Base-by-base conservation (phyloP, 331 rosid species). In the Spiraea crenata region DNA sequence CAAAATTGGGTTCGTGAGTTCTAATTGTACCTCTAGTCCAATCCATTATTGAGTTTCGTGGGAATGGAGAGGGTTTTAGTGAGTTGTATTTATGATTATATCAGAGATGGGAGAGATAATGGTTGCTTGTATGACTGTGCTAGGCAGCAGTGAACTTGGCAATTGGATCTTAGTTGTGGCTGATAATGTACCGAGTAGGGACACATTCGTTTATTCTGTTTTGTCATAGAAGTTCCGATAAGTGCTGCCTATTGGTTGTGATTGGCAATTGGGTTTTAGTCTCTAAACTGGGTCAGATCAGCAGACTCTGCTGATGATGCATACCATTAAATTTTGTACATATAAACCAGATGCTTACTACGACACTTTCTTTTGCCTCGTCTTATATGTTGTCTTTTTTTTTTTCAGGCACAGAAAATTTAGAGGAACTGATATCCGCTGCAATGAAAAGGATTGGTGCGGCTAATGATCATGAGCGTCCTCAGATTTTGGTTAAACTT, bases 361-460 rank as follows among this genome's bases (percentile, higher is more conserved):
- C 34, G 19, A 34, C 35, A 14, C 5, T 6, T 17, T 51, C 7
- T 31, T 31, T 69, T 15, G 31, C 31, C 55, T 60, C 12, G n/a
- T 19, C 9, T 41, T 20, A 55, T 48, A 25, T 16, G 41, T 57
- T 67, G 44, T 65, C 44, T 74, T 39, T 68, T 47, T 74, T 56
- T 3, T 35, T 16, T 64, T 72, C 64, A 95, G 99, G 93, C 63
- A 59, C 83, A 0, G 99, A 95, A 75, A 81, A 69, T 77, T 74
- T 91, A 71, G 90, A 86, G 42, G 97, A 87, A 79, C 85, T 95
- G 66, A 77, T 89, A 49, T 87, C 97, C 41, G 70, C 81, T 38
- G 77, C 87, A 74, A 74, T 82, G 88, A 80, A 86, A 89, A 89
- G 97, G 82, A 55, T 85, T 67, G 85, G 83, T 59, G 67, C 76